Base-by-base conservation (phyloP, 1,284 basidiomycete genomes). In the Pseudozyma tsukubaensis region DNA sequence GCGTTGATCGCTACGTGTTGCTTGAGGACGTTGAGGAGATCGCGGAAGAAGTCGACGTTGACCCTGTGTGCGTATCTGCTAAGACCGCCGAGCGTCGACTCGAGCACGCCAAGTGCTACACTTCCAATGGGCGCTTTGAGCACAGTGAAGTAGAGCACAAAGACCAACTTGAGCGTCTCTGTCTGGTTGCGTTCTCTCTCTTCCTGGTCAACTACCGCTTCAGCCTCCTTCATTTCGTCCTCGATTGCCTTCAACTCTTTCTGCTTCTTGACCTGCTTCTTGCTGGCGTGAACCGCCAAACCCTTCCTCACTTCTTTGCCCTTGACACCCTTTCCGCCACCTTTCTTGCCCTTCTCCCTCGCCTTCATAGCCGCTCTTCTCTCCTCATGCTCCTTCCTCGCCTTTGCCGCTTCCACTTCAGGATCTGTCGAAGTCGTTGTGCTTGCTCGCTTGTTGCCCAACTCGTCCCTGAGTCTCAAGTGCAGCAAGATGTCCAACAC, bases 41-140 rank as follows among this genome's bases (percentile, higher is more conserved):
- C 97, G 76, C 92, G 91, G 90, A 99, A 99, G 86, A 99, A 99
- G 85, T 99, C 97, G 78, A 99, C 89, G 86, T 97, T 99, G 85
- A 99, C 94, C 60, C 97, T 89, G 85, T 99, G 97, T 0, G 96
- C 92, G 82, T 93, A 99, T 85, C 91, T 91, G 6, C 94, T 91
- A 78, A 99, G 92, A 67, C 97, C 97, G 81, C 92, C 91, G 72
- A 99, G 87, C 32, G 94, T 94, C 29, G 92, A 90, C 12, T 94
- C 91, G 19, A 99, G 88, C 10, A 99, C 88, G 7, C 92, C 90
- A 4, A 91, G 92, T 16, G 91, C 90, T n/a, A 88, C 88, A 1
- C 40, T 7, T 0, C 67, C 72, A 32, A 72, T 50, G 14, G 92
- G 90, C 80, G 91, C 90, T 86, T 99, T 99, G 75, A 99, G 88